phyloP scores from a whole-genome alignment of 2,329 filamentous ascomycete genomes.

The Colletotrichum melonis region DNA sequence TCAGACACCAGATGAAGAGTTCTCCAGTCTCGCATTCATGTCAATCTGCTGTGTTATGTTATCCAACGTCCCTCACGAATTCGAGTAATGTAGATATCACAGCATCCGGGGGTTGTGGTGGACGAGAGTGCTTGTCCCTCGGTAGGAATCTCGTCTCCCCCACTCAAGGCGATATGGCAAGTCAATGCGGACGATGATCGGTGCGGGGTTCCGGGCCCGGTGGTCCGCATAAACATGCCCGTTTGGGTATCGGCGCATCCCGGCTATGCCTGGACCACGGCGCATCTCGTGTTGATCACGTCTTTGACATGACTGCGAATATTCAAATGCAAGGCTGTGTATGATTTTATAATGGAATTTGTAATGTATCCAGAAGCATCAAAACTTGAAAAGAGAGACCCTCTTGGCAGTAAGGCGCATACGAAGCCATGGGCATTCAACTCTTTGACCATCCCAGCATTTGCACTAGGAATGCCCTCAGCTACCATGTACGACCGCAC shows the following conservation, averaged over 20 bases:
- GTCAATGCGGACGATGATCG: background rate
- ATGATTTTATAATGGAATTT: too few relatives aligned
- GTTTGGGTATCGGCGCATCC: background rate
- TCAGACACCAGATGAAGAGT: background rate
- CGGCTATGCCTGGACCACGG: background rate
- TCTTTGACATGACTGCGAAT: background rate
- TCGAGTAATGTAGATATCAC: background rate
- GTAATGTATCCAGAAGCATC: too few relatives aligned
- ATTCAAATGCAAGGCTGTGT: too few relatives aligned
- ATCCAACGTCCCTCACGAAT: background rate
- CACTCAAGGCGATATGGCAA: background rate
- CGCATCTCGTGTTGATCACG: background rate
- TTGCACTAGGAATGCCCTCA: too few relatives aligned
- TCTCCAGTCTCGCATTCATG: background rate
- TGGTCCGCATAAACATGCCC: constrained; percentile 8
- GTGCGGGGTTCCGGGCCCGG: constrained; percentile 9
- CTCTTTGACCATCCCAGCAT: too few relatives aligned
- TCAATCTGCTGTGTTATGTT: background rate
- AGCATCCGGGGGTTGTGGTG: background rate
- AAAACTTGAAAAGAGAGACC: too few relatives aligned
- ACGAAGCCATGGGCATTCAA: too few relatives aligned
- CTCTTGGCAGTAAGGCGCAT: too few relatives aligned
- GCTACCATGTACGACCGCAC: too few relatives aligned
- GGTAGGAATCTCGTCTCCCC: background rate
- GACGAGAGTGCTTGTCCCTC: background rate